phyloP scores from a whole-genome alignment of 805 yeast genomes.

The Candida tammaniensis region DNA sequence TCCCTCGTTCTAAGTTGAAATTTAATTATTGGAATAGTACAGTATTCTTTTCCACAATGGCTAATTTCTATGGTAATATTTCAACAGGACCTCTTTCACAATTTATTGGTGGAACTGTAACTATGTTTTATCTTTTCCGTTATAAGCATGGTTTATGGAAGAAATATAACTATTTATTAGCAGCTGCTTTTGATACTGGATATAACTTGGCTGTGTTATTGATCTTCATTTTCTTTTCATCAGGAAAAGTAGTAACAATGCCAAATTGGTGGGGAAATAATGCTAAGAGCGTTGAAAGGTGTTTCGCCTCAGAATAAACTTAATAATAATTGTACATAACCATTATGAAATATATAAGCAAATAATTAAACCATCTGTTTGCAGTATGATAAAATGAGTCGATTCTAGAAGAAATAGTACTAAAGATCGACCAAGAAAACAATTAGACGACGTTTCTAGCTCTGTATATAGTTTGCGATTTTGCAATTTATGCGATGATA shows the following conservation, averaged over 20 bases:
- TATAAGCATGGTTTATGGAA: slow-evolving; percentile 39
- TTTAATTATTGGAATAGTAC: slow-evolving; percentile 44
- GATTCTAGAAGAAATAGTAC: too few relatives aligned
- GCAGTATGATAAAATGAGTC: too few relatives aligned
- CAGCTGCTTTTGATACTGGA: slow-evolving; percentile 52
- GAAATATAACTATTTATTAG: slow-evolving; percentile 43
- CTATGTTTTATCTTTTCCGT: slow-evolving; percentile 43
- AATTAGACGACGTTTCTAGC: too few relatives aligned
- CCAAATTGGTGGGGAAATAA: slow-evolving; percentile 53
- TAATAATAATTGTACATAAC: too few relatives aligned
- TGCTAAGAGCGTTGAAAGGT: slow-evolving; percentile 38
- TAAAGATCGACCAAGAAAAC: too few relatives aligned
- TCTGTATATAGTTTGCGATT: too few relatives aligned
- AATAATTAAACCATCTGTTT: too few relatives aligned
- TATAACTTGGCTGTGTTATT: slow-evolving; percentile 40
- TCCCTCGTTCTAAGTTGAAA: slow-evolving; percentile 15
- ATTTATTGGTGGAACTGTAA: slow-evolving; percentile 44
- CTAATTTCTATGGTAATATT: slow-evolving; percentile 46
- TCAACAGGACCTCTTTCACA: slow-evolving; percentile 47
- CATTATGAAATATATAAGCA: too few relatives aligned
- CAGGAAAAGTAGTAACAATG: slow-evolving; percentile 18
- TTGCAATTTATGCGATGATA: too few relatives aligned
- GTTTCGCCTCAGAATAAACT: slow-evolving; percentile 33
- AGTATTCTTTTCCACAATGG: slow-evolving; percentile 45
- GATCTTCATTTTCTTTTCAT: slow-evolving; percentile 34